Conservation (phyloP, 2,329 filamentous ascomycete genomes). For the Fusarium nygamai region DNA sequence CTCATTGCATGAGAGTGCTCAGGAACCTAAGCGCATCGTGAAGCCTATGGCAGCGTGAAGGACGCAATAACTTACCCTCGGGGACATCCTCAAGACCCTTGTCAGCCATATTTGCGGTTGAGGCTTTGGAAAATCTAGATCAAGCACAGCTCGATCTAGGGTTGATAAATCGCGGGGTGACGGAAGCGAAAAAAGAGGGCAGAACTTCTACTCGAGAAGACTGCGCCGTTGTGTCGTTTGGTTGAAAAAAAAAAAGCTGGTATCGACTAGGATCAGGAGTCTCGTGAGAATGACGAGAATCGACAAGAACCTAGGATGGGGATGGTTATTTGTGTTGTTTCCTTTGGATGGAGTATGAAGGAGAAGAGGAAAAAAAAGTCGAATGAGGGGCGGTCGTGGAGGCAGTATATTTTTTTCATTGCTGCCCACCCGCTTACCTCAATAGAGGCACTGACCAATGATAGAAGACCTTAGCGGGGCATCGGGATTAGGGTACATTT, state of each 20-base stretch:
- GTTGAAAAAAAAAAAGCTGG: conserved; percentile 39
- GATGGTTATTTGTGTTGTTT: conserved; percentile 45
- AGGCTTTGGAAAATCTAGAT: conserved; percentile 67
- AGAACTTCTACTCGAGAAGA: conserved; percentile 49
- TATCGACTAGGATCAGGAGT: conserved; percentile 60
- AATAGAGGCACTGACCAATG: conserved; percentile 39
- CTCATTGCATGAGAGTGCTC: neutral
- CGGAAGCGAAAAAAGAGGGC: conserved; percentile 48
- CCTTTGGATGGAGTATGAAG: conserved; percentile 45
- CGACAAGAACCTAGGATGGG: conserved; percentile 54
- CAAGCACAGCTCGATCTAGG: conserved; percentile 84
- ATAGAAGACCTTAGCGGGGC: conserved; percentile 31
- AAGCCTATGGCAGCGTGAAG: neutral
- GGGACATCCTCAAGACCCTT: conserved; percentile 99
- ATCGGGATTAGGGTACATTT: conserved; percentile 43
- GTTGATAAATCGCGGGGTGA: conserved; percentile 53
- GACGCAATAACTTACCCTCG: conserved; percentile 75
- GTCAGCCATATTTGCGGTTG: conserved; percentile 95
- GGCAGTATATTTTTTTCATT: conserved; percentile 52
- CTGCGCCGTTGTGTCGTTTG: conserved; percentile 43
- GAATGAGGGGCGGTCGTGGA: conserved; percentile 51
- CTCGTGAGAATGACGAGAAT: conserved; percentile 58
- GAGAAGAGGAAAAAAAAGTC: conserved; percentile 51
- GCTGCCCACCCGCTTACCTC: conserved; percentile 46
- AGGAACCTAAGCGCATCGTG: conserved; percentile 11